Evolutionary conservation across 768 basidiomycete species (phyloP), one percentile per base, ranked within the genome.

Genomic region (Mycena rebaudengoi): DNA sequence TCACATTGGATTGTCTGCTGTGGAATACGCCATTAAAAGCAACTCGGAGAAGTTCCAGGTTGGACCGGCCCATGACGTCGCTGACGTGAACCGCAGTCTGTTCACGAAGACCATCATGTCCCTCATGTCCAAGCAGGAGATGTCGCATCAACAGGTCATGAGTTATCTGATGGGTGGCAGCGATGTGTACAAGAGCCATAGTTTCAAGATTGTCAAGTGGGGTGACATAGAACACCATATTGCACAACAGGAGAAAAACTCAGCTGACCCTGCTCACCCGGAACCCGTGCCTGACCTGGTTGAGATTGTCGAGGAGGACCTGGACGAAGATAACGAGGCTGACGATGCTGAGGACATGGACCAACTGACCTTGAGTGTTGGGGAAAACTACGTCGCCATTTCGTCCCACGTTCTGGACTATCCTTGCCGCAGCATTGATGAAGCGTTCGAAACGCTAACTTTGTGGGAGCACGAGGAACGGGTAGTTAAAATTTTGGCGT

Each of bases 1-100:
- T 0, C 64, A 76, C 52, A 60, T 68, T 0, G 66, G 70, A 5
- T 44, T 70, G 0, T 37, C 51, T 0, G 71, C 73, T 0, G 18
- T 71, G 3, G 29, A 63, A 25, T 57, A 57, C 16, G 71, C 68
- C 1, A 57, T 69, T 5, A 54, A 43, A 21, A 43, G 29, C 10
- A 49, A 45, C 23, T 20, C 44, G 2, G 48, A 37, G 1, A 48
- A 60, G 13, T 64, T 30, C 28, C 33, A 32, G 1, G 21, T 20
- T 1, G 18, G 11, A 16, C 5, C 3, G 0, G 11, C 28, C 21
- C 12, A 28, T 4, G 6, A 14, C 3, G 1, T 5, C 3, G 30
- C 10, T 10, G n/a, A 39, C 2, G 39, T 60, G 0, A 60, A 60
- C 16, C 25, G 48, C 4, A 60, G 58, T 10, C 7, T 60, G 4